phyloP scores from a whole-genome alignment of 2,329 filamentous ascomycete genomes.

The Sclerotinia trifoliorum region DNA sequence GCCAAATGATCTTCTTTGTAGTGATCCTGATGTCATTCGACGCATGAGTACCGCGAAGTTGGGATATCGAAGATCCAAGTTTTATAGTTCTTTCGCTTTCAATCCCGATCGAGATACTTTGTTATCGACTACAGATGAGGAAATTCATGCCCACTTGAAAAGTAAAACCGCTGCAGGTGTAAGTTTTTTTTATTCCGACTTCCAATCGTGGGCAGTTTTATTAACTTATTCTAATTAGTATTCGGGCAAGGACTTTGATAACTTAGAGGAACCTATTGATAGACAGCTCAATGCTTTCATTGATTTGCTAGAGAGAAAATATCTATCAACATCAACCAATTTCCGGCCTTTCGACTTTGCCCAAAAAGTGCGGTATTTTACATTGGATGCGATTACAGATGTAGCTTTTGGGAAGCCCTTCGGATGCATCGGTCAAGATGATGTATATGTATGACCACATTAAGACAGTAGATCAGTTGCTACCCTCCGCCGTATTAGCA shows the following conservation, averaged over 20 bases:
- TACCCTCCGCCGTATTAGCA: conserved; percentile 48
- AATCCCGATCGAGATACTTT: conserved; percentile 55
- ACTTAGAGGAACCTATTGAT: conserved; percentile 51
- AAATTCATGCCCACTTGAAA: conserved; percentile 41
- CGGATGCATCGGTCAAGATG: conserved; percentile 49
- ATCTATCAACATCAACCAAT: conserved; percentile 41
- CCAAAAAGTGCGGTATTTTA: conserved; percentile 52
- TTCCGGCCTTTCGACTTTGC: conserved; percentile 50
- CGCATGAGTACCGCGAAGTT: conserved; percentile 32
- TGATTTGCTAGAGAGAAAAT: conserved; percentile 31
- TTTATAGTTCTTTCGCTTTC: conserved; percentile 49
- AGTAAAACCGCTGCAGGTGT: conserved; percentile 52
- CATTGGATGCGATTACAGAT: conserved; percentile 55
- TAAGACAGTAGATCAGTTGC: conserved; percentile 43
- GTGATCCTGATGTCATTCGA: conserved; percentile 28
- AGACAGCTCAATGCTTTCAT: conserved; percentile 27
- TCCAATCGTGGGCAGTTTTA: too few relatives aligned
- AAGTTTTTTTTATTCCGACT: conserved; percentile 9
- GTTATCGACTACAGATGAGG: conserved; percentile 50
- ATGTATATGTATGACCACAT: conserved; percentile 52
- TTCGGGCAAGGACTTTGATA: conserved; percentile 51
- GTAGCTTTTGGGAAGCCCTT: conserved; percentile 52
- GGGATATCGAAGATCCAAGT: conserved; percentile 30
- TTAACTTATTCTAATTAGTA: conserved; percentile 41
- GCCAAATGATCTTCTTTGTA: conserved; percentile 30